Conservation (phyloP, 306 rosid species). For the Datisca glomerata region DNA sequence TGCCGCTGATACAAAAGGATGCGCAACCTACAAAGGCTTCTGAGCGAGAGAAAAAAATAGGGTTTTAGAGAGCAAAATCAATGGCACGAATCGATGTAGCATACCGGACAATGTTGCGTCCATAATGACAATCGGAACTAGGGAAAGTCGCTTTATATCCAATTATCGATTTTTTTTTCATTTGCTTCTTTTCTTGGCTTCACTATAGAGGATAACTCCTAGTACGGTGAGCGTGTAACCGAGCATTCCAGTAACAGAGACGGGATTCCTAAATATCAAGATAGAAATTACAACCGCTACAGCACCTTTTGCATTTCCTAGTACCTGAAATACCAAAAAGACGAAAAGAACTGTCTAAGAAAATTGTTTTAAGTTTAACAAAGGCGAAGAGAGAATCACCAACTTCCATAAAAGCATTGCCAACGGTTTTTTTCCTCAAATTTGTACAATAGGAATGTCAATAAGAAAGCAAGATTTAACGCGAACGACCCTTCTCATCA, state of each 20-base stretch:
- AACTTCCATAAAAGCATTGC: no score
- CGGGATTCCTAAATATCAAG: conserved; percentile 88
- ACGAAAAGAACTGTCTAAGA: no score
- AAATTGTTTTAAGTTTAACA: no score
- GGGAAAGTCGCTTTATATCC: conserved; percentile 19
- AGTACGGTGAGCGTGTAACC: conserved; percentile 85
- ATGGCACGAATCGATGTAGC: conserved; percentile 21
- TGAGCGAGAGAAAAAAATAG: conserved; percentile 22
- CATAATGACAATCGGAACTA: conserved; percentile 14
- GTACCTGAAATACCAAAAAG: conserved; percentile 50
- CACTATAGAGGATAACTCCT: conserved; percentile 92
- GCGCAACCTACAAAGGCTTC: conserved; percentile 29
- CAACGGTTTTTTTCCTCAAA: no score
- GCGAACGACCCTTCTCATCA: no score
- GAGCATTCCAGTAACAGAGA: conserved; percentile 95
- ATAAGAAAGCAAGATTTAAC: no score
- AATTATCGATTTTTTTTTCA: conserved; percentile 27
- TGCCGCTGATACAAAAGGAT: conserved; percentile 49
- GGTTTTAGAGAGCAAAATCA: conserved; percentile 21
- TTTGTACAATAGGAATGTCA: no score
- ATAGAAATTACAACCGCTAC: conserved; percentile 98
- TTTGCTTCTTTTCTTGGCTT: conserved; percentile 98
- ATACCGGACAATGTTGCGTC: neutral
- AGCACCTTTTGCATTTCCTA: conserved; percentile 99
- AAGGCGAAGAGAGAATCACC: no score